Conservation (phyloP, 2,329 filamentous ascomycete genomes). For the Fusarium chaquense region DNA sequence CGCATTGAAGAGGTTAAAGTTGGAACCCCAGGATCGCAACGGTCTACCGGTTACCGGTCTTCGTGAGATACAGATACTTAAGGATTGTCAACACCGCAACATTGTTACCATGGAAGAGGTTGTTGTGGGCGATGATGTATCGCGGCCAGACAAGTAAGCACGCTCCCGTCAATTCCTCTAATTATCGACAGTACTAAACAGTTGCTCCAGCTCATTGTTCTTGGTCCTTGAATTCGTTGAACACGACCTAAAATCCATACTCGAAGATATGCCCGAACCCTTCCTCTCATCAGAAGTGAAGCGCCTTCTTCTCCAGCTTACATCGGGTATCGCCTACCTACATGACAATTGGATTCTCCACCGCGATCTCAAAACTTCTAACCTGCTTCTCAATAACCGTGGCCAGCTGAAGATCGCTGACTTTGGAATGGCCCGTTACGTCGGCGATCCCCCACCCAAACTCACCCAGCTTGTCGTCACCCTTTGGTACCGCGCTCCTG, state of each 20-base stretch:
- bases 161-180: conserved; percentile 34
- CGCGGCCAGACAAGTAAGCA: conserved; percentile 65
- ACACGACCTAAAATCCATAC: conserved; percentile 93
- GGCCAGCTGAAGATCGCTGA: conserved; percentile 96
- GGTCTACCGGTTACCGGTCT: conserved; percentile 93
- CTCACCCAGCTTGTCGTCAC: conserved; percentile 95
- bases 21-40: conserved; percentile 77
- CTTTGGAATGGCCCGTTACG: conserved; percentile 97
- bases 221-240: conserved; percentile 98
- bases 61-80: conserved; percentile 91
- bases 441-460: conserved; percentile 79
- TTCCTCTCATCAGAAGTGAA: conserved; percentile 95
- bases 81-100: conserved; percentile 83
- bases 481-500: conserved; percentile 94
- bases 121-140: conserved; percentile 76
- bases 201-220: conserved; percentile 73
- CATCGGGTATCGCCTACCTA: conserved; percentile 83
- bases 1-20: conserved; percentile 93
- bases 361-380: conserved; percentile 93
- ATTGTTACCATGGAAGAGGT: conserved; percentile 87
- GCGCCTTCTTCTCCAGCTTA: conserved; percentile 85
- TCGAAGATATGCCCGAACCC: conserved; percentile 93
- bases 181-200: conserved; percentile 18
- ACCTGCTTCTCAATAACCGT: conserved; percentile 94
- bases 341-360: conserved; percentile 93